These are phyloP conservation scores for Canariomyces notabilis DNA, from an alignment of 2,329 filamentous ascomycete genomes.

Conservation along the genomic window DNA sequence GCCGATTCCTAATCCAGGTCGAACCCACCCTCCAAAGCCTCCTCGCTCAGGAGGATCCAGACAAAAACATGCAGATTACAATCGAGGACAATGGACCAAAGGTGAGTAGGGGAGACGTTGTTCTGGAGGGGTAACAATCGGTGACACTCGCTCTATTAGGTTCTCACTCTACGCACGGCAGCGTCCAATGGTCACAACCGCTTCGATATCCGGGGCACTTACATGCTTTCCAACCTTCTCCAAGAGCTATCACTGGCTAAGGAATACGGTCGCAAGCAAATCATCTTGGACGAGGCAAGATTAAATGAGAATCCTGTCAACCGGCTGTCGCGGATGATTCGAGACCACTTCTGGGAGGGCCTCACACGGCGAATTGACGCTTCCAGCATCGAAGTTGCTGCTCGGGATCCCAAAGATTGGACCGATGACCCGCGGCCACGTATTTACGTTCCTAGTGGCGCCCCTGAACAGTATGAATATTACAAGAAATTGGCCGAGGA, in stretches of 20 bases:
- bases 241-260: slow-evolving; percentile 92
- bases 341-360: slow-evolving; percentile 87
- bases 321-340: slow-evolving; percentile 78
- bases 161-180: slow-evolving; percentile 77
- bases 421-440: slow-evolving; percentile 81
- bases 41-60: slow-evolving; percentile 82
- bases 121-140: too few species aligned
- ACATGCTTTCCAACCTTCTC: slow-evolving; percentile 93
- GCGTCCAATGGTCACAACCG: slow-evolving; percentile 80
- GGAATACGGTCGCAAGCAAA: slow-evolving; percentile 82
- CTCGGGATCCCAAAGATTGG: slow-evolving; percentile 91
- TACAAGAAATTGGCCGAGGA: slow-evolving; percentile 76
- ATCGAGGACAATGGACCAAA: slow-evolving; percentile 95
- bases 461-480: slow-evolving; percentile 83
- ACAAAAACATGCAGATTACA: slow-evolving; percentile 93
- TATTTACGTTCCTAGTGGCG: slow-evolving; percentile 83
- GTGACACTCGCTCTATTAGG: slow-evolving; percentile 39
- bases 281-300: slow-evolving; percentile 84
- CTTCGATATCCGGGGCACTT: slow-evolving; percentile 90
- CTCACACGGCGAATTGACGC: slow-evolving; percentile 87
- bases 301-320: slow-evolving; percentile 94
- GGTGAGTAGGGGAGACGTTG: slow-evolving; percentile 48
- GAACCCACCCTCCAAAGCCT: slow-evolving; percentile 76
- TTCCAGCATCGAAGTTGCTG: slow-evolving; percentile 79
- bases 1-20: slow-evolving; percentile 82